These are phyloP conservation scores for Epithemia pelagica DNA, from an alignment of 108 stramenopile genomes.

Conservation along the genomic window DNA sequence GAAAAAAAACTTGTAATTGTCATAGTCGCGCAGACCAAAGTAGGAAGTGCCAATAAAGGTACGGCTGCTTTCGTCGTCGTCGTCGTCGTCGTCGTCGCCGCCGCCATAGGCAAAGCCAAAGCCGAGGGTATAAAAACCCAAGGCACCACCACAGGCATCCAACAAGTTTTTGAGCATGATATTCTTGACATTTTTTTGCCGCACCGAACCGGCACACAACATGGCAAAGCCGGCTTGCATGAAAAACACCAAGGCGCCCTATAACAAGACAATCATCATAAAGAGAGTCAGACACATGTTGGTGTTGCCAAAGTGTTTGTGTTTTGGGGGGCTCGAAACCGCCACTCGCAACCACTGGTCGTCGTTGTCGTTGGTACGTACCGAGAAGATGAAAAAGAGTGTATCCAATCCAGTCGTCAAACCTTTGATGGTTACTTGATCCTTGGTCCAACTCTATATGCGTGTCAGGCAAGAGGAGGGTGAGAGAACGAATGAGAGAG, in stretches of 20 bases:
- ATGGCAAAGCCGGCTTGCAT: slow-evolving; percentile 83
- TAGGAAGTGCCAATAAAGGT: slow-evolving; percentile 53
- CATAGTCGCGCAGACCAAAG: slow-evolving; percentile 43
- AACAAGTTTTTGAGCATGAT: slow-evolving; percentile 80
- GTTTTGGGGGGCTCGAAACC: slow-evolving; percentile 15
- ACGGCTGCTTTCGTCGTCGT: slow-evolving; percentile 20
- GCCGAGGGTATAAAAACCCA: slow-evolving; percentile 78
- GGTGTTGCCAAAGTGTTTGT: background rate
- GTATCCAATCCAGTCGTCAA: slow-evolving; percentile 41
- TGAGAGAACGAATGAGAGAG: background rate
- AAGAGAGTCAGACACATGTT: background rate
- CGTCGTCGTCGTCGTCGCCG: too few species aligned
- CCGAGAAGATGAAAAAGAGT: slow-evolving; percentile 75
- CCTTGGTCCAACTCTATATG: too few species aligned
- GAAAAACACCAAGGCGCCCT: slow-evolving; percentile 50
- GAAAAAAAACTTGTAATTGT: slow-evolving; percentile 56
- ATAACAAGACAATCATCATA: background rate
- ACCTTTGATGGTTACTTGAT: too few species aligned
- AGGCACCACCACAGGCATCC: slow-evolving; percentile 71
- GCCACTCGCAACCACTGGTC: background rate
- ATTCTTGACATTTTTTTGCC: slow-evolving; percentile 80
- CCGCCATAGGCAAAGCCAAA: slow-evolving; percentile 79
- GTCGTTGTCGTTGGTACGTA: slow-evolving; percentile 8
- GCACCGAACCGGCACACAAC: slow-evolving; percentile 77
- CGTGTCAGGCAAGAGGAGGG: too few species aligned